Percentiles rank a stretch among this genome's conserved stretches.
Evolutionary conservation across 768 basidiomycete species (phyloP).

Genomic region (Mycena indigotica): DNA sequence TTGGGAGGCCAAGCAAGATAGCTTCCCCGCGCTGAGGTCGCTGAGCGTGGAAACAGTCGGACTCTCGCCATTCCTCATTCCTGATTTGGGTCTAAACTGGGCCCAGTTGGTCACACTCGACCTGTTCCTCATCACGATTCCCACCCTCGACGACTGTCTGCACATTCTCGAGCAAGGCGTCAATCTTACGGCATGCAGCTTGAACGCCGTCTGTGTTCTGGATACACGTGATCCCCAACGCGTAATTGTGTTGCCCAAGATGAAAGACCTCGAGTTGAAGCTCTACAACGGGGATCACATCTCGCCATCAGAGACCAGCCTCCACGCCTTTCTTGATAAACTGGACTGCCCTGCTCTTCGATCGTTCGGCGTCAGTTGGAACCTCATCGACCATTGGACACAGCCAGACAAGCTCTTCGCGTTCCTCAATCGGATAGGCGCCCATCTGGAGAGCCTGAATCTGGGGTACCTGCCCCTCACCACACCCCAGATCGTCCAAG

Average conservation of each 20-base stretch:
- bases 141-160: slow-evolving; percentile 40
- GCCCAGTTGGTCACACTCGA: slow-evolving; percentile 40
- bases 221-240: slow-evolving; percentile 7
- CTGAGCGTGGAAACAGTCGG: slow-evolving; percentile 36
- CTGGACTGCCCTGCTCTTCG: slow-evolving; percentile 34
- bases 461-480: slow-evolving; percentile 43
- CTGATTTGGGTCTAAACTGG: slow-evolving; percentile 38
- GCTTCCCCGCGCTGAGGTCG: slow-evolving; percentile 34
- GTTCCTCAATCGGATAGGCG: slow-evolving; percentile 22
- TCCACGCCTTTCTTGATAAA: slow-evolving; percentile 35
- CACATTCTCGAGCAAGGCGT: slow-evolving; percentile 35
- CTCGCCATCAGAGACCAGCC: slow-evolving; percentile 23
- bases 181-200: slow-evolving; percentile 34
- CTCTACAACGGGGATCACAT: slow-evolving; percentile 29
- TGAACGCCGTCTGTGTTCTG: slow-evolving; percentile 37
- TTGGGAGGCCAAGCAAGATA: slow-evolving; percentile 24
- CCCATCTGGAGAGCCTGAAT: slow-evolving; percentile 34
- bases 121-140: slow-evolving; percentile 36
- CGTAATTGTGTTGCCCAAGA: slow-evolving; percentile 30
- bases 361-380: slow-evolving; percentile 39
- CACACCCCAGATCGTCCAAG: slow-evolving; percentile 34
- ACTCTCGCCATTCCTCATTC: slow-evolving; percentile 27
- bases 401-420: slow-evolving; percentile 2
- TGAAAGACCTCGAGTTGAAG: slow-evolving; percentile 37
- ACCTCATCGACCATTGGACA: slow-evolving; percentile 10